These are phyloP conservation scores for Hypomontagnella monticulosa DNA, from an alignment of 495 filamentous ascomycete genomes.

Conservation along the genomic window DNA sequence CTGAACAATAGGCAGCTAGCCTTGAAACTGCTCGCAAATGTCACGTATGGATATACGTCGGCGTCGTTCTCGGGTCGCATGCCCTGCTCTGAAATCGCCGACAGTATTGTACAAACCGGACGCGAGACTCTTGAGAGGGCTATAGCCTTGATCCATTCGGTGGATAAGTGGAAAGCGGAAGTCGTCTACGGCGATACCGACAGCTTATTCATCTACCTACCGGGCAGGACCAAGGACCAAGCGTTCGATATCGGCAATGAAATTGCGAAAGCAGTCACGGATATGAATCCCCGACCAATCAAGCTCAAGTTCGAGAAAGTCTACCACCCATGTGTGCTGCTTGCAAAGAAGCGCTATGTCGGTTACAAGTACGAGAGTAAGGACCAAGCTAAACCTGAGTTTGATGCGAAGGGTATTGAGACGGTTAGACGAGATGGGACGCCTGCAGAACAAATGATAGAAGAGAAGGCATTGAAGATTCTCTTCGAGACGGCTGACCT, in stretches of 20 bases:
- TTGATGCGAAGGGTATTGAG: slow-evolving; percentile 98
- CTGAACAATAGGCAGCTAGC: slow-evolving; percentile 95
- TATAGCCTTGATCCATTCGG: slow-evolving; percentile 89
- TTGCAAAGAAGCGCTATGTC: slow-evolving; percentile 98
- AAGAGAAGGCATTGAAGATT: slow-evolving; percentile 86
- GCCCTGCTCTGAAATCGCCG: slow-evolving; percentile 97
- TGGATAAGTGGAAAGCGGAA: slow-evolving; percentile 88
- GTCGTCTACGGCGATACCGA: slow-evolving; percentile 99
- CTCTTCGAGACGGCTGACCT: slow-evolving; percentile 91
- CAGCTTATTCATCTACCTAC: slow-evolving; percentile 91
- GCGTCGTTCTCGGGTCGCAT: slow-evolving; percentile 95
- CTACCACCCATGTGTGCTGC: slow-evolving; percentile 90
- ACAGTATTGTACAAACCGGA: slow-evolving; percentile 96
- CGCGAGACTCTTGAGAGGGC: slow-evolving; percentile 94
- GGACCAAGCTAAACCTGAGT: slow-evolving; percentile 82
- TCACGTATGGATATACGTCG: slow-evolving; percentile 97
- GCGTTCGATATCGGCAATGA: slow-evolving; percentile 94
- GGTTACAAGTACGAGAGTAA: slow-evolving; percentile 94
- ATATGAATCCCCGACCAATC: slow-evolving; percentile 89
- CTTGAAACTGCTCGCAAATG: slow-evolving; percentile 96
- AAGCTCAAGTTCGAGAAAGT: slow-evolving; percentile 99
- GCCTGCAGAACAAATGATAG: slow-evolving; percentile 95
- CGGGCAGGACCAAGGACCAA: slow-evolving; percentile 83
- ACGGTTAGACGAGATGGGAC: slow-evolving; percentile 95
- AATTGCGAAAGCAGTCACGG: slow-evolving; percentile 88